Conservation (phyloP, 2,329 filamentous ascomycete species). For the Chalaropsis ovoidea region DNA sequence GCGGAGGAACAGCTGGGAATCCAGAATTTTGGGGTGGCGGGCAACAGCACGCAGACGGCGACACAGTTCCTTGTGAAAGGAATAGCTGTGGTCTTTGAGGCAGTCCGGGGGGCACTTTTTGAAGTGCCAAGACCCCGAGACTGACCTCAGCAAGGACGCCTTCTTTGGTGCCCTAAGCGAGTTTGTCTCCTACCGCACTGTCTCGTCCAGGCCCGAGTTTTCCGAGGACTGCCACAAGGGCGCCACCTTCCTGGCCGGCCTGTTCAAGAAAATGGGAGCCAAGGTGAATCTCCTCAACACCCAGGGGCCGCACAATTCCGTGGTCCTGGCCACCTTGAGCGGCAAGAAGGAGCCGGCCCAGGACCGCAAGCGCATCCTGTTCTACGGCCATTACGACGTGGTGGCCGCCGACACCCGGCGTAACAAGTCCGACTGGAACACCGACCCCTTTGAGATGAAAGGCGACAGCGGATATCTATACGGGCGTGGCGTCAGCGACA, state of each 20-base stretch:
- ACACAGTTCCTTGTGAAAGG: neutral
- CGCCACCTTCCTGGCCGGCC: constrained; percentile 76
- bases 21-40: neutral
- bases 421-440: constrained; percentile 59
- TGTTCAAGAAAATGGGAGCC: constrained; percentile 88
- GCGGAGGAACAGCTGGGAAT: neutral
- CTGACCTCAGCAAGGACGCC: constrained; percentile 35
- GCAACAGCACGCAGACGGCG: neutral
- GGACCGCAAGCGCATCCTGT: constrained; percentile 74
- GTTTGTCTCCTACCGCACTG: constrained; percentile 83
- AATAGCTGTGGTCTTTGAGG: constrained; percentile 2
- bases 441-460: constrained; percentile 79
- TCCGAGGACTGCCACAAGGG: constrained; percentile 87
- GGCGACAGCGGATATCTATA: constrained; percentile 90
- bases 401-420: constrained; percentile 78
- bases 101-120: neutral
- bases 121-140: constrained; percentile 33
- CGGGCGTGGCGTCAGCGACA: constrained; percentile 91
- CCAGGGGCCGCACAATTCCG: constrained; percentile 68
- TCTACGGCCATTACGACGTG: constrained; percentile 97
- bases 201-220: constrained; percentile 77
- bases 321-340: constrained; percentile 83
- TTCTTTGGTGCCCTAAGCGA: constrained; percentile 65
- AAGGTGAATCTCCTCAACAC: constrained; percentile 84
- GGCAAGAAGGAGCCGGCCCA: constrained; percentile 58